These are phyloP conservation scores for Botrytis squamosa DNA, from an alignment of 2,329 filamentous ascomycete genomes.

Conservation along the genomic window DNA sequence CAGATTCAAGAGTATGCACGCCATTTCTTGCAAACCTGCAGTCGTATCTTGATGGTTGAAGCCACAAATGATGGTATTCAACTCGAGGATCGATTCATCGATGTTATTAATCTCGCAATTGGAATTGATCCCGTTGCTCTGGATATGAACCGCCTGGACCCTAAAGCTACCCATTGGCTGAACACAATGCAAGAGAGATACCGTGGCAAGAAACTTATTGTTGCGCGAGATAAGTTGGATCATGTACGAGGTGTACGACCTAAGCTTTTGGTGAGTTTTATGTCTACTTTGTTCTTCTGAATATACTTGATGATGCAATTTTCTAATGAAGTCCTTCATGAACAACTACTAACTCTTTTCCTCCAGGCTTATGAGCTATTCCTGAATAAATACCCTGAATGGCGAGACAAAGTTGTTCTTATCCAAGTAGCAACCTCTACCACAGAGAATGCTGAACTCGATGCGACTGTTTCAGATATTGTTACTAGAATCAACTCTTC, in stretches of 20 bases:
- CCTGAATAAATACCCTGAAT: conserved; percentile 88
- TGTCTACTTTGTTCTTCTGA: neutral
- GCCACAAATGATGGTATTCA: conserved; percentile 85
- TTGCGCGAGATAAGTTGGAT: conserved; percentile 91
- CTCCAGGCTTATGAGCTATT: conserved; percentile 74
- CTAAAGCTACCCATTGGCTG: conserved; percentile 76
- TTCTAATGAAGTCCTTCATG: neutral
- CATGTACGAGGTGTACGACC: conserved; percentile 88
- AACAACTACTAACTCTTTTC: neutral
- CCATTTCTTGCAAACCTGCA: conserved; percentile 95
- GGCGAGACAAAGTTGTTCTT: conserved; percentile 81
- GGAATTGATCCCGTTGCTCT: conserved; percentile 85
- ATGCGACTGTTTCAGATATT: conserved; percentile 87
- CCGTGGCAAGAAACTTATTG: conserved; percentile 83
- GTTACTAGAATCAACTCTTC: conserved; percentile 91
- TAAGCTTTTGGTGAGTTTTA: conserved; percentile 64
- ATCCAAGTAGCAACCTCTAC: conserved; percentile 93
- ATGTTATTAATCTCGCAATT: conserved; percentile 81
- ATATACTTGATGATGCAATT: neutral
- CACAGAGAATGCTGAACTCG: conserved; percentile 82
- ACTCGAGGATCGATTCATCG: conserved; percentile 88
- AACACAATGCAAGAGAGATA: conserved; percentile 79
- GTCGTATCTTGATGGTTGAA: conserved; percentile 84
- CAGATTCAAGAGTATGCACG: conserved; percentile 91
- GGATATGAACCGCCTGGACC: conserved; percentile 65